Conservation (phyloP, 805 yeast genomes). For the Kodamaea fukazawae region DNA sequence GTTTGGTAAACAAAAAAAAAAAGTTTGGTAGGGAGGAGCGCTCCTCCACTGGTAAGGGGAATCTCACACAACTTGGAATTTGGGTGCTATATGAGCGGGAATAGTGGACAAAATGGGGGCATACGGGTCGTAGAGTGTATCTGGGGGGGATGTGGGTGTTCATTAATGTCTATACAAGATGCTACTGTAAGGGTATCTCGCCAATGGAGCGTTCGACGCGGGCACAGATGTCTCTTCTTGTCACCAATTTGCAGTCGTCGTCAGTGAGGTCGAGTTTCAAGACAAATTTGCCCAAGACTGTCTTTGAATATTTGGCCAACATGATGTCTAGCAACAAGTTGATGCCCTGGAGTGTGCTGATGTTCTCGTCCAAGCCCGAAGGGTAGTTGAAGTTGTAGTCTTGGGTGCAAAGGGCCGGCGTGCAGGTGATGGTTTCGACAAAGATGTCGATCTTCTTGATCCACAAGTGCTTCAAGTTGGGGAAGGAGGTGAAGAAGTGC, state of each 20-base stretch:
- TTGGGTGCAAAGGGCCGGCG: background rate
- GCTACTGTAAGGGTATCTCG: slow-evolving; percentile 28
- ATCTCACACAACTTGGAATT: no score
- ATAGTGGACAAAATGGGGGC: no score
- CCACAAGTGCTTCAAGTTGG: slow-evolving; percentile 34
- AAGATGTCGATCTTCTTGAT: slow-evolving; percentile 5
- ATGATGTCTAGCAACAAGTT: slow-evolving; percentile 27
- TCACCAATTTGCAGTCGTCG: slow-evolving; percentile 32
- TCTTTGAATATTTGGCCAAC: slow-evolving; percentile 34
- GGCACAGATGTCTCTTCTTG: slow-evolving; percentile 37
- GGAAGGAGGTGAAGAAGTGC: slow-evolving; percentile 36
- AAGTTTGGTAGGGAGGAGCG: no score
- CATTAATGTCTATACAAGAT: no score
- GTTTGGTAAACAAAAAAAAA: no score
- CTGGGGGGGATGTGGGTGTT: no score
- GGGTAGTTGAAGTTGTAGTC: slow-evolving; percentile 1
- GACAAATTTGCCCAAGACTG: slow-evolving; percentile 40
- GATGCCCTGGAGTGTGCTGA: background rate
- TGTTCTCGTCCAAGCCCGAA: slow-evolving; percentile 2
- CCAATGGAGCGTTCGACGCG: slow-evolving; percentile 44
- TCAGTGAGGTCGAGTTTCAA: slow-evolving; percentile 30
- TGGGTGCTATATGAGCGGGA: no score
- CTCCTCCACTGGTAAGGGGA: no score
- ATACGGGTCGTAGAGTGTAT: no score
- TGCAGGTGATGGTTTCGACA: slow-evolving; percentile 2